phyloP scores from a whole-genome alignment of 2,329 filamentous ascomycete genomes.

The Daldinia sp. region DNA sequence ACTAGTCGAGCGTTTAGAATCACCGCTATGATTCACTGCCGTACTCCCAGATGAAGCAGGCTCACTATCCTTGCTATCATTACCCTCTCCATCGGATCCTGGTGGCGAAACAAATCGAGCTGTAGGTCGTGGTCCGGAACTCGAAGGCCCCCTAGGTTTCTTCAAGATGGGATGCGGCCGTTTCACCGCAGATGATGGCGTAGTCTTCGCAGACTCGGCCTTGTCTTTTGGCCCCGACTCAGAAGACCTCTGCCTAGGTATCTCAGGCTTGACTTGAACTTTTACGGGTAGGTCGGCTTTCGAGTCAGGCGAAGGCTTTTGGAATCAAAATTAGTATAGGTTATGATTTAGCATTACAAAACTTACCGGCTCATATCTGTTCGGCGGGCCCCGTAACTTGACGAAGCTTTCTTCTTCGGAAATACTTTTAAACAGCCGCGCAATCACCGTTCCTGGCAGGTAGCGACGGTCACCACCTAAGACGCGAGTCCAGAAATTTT shows the following conservation, averaged over 20 bases:
- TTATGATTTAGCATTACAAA: slow-evolving; percentile 7
- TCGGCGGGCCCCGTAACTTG: slow-evolving; percentile 61
- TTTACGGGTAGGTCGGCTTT: slow-evolving; percentile 26
- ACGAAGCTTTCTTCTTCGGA: slow-evolving; percentile 66
- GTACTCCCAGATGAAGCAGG: slow-evolving; percentile 55
- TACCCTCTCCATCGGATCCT: slow-evolving; percentile 56
- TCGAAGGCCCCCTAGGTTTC: slow-evolving; percentile 63
- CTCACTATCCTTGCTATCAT: slow-evolving; percentile 44
- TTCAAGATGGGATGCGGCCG: slow-evolving; percentile 67
- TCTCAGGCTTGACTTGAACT: slow-evolving; percentile 21
- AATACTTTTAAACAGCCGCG: slow-evolving; percentile 65
- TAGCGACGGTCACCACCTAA: slow-evolving; percentile 65
- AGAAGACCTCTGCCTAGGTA: slow-evolving; percentile 16
- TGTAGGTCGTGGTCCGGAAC: slow-evolving; percentile 63
- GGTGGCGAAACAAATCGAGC: slow-evolving; percentile 67
- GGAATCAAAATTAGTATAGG: slow-evolving; percentile 29
- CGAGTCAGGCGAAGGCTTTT: slow-evolving; percentile 39
- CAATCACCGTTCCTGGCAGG: slow-evolving; percentile 62
- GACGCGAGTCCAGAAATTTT: slow-evolving; percentile 74
- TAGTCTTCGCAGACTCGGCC: slow-evolving; percentile 38
- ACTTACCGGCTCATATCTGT: slow-evolving; percentile 63
- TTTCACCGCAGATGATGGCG: slow-evolving; percentile 54
- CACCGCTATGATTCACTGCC: slow-evolving; percentile 41
- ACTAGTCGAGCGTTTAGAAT: slow-evolving; percentile 35
- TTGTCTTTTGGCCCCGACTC: slow-evolving; percentile 38